Evolutionary conservation across 345 rosid genomes (phyloP).

Genomic region (Euphorbia lathyris): DNA sequence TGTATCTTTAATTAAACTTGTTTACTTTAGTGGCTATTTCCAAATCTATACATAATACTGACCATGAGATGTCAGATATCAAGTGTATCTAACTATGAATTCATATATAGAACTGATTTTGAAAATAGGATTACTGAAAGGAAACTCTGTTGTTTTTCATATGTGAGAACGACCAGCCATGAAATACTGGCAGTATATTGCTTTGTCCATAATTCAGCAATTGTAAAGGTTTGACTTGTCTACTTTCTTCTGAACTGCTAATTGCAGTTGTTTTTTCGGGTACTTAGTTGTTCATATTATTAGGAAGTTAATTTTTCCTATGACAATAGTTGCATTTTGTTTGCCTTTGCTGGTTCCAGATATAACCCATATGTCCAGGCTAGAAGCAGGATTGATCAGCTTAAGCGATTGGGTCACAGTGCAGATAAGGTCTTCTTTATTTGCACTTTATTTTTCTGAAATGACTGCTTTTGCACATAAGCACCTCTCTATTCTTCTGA

Average conservation of each 20-base stretch:
- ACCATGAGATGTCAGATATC: neutral
- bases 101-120: neutral
- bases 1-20: neutral
- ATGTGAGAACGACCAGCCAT: neutral
- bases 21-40: neutral
- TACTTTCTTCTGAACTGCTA: neutral
- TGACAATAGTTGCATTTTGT: neutral
- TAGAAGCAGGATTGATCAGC: slow-evolving; percentile 97
- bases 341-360: slow-evolving; percentile 34
- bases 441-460: neutral
- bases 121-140: neutral
- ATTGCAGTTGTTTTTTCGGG: neutral
- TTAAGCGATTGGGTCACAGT: slow-evolving; percentile 96
- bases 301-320: neutral
- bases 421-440: slow-evolving; percentile 70
- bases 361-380: slow-evolving; percentile 98
- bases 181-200: neutral
- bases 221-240: neutral
- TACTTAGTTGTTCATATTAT: neutral
- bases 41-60: neutral
- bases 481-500: neutral
- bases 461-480: neutral
- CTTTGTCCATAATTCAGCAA: neutral
- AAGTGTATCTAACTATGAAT: neutral
- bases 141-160: neutral